Evolutionary conservation across 345 rosid species (phyloP), one percentile per base, ranked within the genome.

Genomic region (Pugionium cornutum): DNA sequence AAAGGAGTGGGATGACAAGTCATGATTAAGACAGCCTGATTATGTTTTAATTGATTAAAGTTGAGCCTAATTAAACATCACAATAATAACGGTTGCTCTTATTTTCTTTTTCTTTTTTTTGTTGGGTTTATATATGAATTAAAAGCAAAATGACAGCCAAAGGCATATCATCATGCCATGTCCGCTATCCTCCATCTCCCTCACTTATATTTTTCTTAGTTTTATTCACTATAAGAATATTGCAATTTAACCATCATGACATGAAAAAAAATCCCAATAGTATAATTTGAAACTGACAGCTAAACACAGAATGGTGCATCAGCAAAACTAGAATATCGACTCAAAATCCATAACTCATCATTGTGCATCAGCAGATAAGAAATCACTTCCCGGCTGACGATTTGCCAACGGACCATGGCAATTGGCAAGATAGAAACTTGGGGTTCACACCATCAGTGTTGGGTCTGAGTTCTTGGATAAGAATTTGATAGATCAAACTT

Each of bases 371-470:
- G 68, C 66, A 2, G 64, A 7, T 61, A 78, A 60, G 53, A 78
- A 78, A 3, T 76, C 79, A 60, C 81, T 78, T 69, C 79, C 76
- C 0, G 79, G 81, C 55, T 66, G 69, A 55, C 79, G 73, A 1
- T 40, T 30, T 32, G 79, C 54, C 70, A 78, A 70, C 0, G 59
- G 78, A 49, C 78, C 78, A 78, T 78, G 78, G 33, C 73, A 66
- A 39, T 18, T 18, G 18, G 18, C 18, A 18, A 18, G 74, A 73
- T 3, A 78, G 54, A 29, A 70, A 76, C 70, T 78, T 80, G 3
- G 84, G 79, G 11, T 83, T 80, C 1, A 83, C 84, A 48, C 87
- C 87, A 47, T 83, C 84, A 9, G 83, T 18, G 18, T 18, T 18
- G 18, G 18, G 18, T 18, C 18, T 18, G 18, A 18, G 18, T 18